Evolutionary conservation across 306 rosid species (phyloP), one percentile per base, ranked within the genome.

Genomic region (Lathyrus oleraceus): DNA sequence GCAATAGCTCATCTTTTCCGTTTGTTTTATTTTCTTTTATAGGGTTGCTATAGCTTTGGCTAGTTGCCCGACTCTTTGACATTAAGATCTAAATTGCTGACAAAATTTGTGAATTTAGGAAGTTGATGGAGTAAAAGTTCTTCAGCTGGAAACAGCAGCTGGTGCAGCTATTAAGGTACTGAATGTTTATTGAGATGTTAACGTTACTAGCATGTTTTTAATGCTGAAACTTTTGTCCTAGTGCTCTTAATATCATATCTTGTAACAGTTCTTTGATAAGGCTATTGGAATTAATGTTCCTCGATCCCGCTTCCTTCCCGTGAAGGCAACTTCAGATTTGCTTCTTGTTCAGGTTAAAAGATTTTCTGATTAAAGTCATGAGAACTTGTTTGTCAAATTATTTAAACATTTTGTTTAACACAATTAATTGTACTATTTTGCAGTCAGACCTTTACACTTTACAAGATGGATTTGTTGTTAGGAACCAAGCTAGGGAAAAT

Each of bases 131-230:
- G 65, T 87, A 65, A 91, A 94, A 81, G 97, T 91, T 80, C 94
- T 94, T 77, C 99, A 94, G 85, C 85, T 94, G 66, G 99, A 94
- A 88, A 94, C 99, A 51, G 99, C 99, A 15, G 99, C 99, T 69
- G 99, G 99, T 62, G 99, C 99, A 35, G 99, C 99, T 61, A 94
- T 94, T 65, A 83, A 83, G 99, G 99, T 94, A 83, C 62, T 47
- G n/a, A 11, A 32, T 49, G 27, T 59, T 51, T 63, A 57, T 61
- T 39, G 42, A 65, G 17, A 48, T 58, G n/a, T 39, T 68, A 88
- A 86, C 89, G 96, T 92, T 85, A 53, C 32, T 47, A 42, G 54
- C 45, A 48, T 72, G 36, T 64, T 65, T 45, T 42, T 59, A 59
- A 15, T 69, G 65, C 5, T 39, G 51, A 66, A 58, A 25, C 44